Evolutionary conservation across 2,329 filamentous ascomycete genomes (phyloP).

Genomic region (Diaporthe australafricana): DNA sequence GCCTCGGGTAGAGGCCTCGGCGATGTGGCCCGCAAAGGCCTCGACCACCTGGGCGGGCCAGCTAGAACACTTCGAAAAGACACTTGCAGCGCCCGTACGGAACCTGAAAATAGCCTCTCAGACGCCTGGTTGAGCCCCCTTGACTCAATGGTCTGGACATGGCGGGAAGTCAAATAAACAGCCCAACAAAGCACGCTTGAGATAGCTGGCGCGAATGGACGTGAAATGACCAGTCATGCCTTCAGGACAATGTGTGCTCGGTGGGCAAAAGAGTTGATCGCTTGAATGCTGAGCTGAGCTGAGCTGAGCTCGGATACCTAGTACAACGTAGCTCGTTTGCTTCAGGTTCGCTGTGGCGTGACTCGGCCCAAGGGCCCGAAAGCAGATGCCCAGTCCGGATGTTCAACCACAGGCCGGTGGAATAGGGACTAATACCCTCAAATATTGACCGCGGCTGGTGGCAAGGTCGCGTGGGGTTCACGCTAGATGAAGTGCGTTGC

Average conservation of each 20-base stretch:
- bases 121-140: not conserved
- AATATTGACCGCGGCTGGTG: constrained; percentile 1
- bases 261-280: not conserved
- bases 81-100: not conserved
- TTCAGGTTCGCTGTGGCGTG: constrained; percentile 14
- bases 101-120: constrained; percentile 8
- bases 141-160: constrained; percentile 22
- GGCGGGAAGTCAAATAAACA: constrained; percentile 17
- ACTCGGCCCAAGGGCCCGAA: constrained; percentile 3
- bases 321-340: not conserved
- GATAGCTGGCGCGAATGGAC: not conserved
- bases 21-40: constrained; percentile 1
- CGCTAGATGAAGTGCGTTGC: not conserved
- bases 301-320: not conserved
- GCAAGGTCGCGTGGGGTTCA: constrained; percentile 19
- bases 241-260: not conserved
- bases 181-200: not conserved
- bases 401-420: not conserved
- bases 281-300: not conserved
- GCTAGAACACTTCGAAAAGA: not conserved
- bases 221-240: not conserved
- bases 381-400: not conserved
- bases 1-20: constrained; percentile 22
- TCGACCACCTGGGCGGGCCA: constrained; percentile 9
- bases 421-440: too few relatives aligned